Conservation (phyloP, 2,329 filamentous ascomycete genomes). For the Zymoseptoria pseudotritici region DNA sequence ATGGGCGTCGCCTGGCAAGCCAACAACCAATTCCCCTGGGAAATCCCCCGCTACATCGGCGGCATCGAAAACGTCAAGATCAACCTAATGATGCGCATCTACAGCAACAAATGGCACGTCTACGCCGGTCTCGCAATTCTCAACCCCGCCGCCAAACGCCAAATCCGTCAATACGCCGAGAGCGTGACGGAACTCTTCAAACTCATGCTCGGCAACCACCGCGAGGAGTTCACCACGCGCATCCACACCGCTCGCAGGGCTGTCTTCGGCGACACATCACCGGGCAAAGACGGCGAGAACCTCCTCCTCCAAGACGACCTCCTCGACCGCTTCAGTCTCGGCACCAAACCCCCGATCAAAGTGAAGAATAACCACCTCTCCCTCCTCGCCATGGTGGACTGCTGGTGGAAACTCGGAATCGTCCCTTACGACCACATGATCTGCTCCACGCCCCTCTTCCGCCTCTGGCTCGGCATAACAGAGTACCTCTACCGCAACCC, state of each 20-base stretch:
- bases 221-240: conserved; percentile 63
- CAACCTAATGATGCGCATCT: conserved; percentile 95
- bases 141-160: conserved; percentile 83
- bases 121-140: conserved; percentile 96
- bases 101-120: conserved; percentile 98
- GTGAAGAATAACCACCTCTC: conserved; percentile 90
- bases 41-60: conserved; percentile 87
- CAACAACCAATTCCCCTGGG: conserved; percentile 94
- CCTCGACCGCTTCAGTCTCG: conserved; percentile 81
- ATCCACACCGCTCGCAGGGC: conserved; percentile 72
- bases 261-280: conserved; percentile 46
- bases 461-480: conserved; percentile 92
- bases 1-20: conserved; percentile 99
- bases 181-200: conserved; percentile 94
- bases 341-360: conserved; percentile 57
- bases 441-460: conserved; percentile 93
- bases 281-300: conserved; percentile 39
- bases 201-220: conserved; percentile 83
- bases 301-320: conserved; percentile 72
- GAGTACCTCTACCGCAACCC: conserved; percentile 88
- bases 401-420: conserved; percentile 89
- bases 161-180: conserved; percentile 89
- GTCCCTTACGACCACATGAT: conserved; percentile 99
- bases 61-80: conserved; percentile 99
- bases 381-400: conserved; percentile 94